These are phyloP conservation scores for Rhynchospora pubera DNA, from an alignment of 176 grass and related monocot genomes.

Conservation along the genomic window DNA sequence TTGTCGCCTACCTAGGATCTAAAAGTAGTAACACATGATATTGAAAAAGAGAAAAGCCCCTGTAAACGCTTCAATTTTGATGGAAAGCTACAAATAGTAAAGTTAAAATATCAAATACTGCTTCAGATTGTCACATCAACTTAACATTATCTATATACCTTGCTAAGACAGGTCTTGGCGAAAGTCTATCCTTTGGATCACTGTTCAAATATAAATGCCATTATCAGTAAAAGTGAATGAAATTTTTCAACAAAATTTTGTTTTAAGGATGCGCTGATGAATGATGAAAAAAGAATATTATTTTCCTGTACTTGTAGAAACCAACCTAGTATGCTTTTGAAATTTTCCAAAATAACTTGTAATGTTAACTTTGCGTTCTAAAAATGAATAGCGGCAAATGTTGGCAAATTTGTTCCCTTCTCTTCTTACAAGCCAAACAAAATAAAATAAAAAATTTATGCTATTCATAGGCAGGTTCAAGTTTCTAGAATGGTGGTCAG, in stretches of 20 bases:
- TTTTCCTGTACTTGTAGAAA: background rate
- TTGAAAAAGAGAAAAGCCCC: background rate
- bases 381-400: background rate
- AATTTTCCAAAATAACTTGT: background rate
- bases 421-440: background rate
- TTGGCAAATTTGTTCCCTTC: background rate
- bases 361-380: background rate
- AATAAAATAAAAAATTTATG: background rate
- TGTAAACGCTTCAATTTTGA: background rate
- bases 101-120: background rate
- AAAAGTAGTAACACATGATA: background rate
- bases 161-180: slow-evolving; percentile 77
- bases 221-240: slow-evolving; percentile 11
- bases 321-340: background rate
- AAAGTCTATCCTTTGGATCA: slow-evolving; percentile 71
- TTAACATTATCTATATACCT: slow-evolving; percentile 45
- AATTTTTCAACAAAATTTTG: background rate
- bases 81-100: background rate
- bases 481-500: background rate
- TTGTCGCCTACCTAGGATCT: background rate
- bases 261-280: background rate
- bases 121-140: background rate
- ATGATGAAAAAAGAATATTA: background rate
- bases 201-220: slow-evolving; percentile 38
- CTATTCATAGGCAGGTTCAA: background rate